Conservation (phyloP, 768 basidiomycete species). For the Mycena vitilis region DNA sequence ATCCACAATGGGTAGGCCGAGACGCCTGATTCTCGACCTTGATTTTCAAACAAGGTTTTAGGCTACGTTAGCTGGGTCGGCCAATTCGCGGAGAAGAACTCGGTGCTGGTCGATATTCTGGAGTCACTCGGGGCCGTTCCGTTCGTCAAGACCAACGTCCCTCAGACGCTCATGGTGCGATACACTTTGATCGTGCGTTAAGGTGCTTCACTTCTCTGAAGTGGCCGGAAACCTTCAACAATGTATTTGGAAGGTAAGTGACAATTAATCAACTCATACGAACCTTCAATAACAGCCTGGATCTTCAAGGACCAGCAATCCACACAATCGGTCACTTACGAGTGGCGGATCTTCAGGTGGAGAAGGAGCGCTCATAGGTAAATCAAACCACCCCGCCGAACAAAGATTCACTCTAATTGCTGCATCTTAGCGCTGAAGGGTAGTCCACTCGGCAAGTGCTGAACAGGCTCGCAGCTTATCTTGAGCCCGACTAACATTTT, state of each 20-base stretch:
- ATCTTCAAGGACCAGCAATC: slow-evolving; percentile 67
- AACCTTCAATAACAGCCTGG: neutral
- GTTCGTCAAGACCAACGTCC: slow-evolving; percentile 81
- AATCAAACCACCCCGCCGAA: slow-evolving; percentile 27
- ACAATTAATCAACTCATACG: neutral
- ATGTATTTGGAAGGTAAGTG: slow-evolving; percentile 72
- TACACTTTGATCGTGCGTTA: neutral
- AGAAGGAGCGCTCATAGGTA: slow-evolving; percentile 81
- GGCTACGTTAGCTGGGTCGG: slow-evolving; percentile 84
- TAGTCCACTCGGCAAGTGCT: slow-evolving; percentile 53
- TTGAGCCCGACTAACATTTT: slow-evolving; percentile 31
- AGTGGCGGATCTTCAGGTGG: slow-evolving; percentile 88
- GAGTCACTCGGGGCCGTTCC: slow-evolving; percentile 75
- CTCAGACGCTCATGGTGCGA: slow-evolving; percentile 78
- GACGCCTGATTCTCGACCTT: neutral
- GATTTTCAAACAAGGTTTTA: slow-evolving; percentile 33
- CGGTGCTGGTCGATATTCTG: slow-evolving; percentile 75
- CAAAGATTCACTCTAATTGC: neutral
- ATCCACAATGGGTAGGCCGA: slow-evolving; percentile 67
- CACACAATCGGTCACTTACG: slow-evolving; percentile 76
- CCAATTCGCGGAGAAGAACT: slow-evolving; percentile 65
- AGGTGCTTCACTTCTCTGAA: slow-evolving; percentile 40
- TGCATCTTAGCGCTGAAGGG: slow-evolving; percentile 55
- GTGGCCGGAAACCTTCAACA: slow-evolving; percentile 85
- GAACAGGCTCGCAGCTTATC: neutral